Percentiles rank a stretch among this genome's conserved stretches.
These are phyloP conservation scores for Borovskyia barvae DNA, from an alignment of 208 protist genomes.

Conservation along the genomic window DNA sequence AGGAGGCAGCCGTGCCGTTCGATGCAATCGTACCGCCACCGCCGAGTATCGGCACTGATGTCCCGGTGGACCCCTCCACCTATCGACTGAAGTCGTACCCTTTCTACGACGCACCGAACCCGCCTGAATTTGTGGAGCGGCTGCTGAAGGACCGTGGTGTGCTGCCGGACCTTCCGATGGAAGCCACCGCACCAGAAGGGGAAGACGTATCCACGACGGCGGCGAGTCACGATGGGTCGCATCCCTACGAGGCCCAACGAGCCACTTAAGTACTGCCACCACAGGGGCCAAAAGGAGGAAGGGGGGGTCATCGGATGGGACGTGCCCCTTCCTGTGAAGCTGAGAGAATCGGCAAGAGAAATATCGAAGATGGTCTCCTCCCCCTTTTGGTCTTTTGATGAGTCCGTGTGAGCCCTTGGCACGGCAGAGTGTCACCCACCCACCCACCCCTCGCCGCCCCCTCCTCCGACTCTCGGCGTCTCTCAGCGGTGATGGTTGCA, in stretches of 20 bases:
- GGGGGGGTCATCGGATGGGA: too few relatives aligned
- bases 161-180: slow-evolving; percentile 68
- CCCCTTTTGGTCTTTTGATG: too few relatives aligned
- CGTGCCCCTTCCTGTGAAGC: too few relatives aligned
- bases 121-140: slow-evolving; percentile 80
- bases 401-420: too few relatives aligned
- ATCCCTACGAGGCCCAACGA: slow-evolving; percentile 30
- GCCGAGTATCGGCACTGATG: slow-evolving; percentile 83
- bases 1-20: slow-evolving; percentile 57
- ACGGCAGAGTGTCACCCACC: too few relatives aligned
- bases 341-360: too few relatives aligned
- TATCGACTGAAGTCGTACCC: slow-evolving; percentile 85
- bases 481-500: too few relatives aligned
- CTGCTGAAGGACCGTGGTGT: slow-evolving; percentile 87
- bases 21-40: slow-evolving; percentile 66
- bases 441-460: too few relatives aligned
- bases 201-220: not conserved
- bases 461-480: too few relatives aligned
- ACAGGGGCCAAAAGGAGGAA: too few relatives aligned
- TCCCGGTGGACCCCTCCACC: slow-evolving; percentile 61
- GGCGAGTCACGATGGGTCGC: slow-evolving; percentile 31
- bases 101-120: slow-evolving; percentile 89
- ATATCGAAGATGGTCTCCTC: too few relatives aligned
- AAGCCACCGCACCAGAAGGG: slow-evolving; percentile 29
- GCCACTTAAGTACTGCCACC: slow-evolving; percentile 24